Evolutionary conservation across 2,329 filamentous ascomycete genomes (phyloP), one percentile per base, ranked within the genome.

Genomic region (Mollisiaceae sp.): DNA sequence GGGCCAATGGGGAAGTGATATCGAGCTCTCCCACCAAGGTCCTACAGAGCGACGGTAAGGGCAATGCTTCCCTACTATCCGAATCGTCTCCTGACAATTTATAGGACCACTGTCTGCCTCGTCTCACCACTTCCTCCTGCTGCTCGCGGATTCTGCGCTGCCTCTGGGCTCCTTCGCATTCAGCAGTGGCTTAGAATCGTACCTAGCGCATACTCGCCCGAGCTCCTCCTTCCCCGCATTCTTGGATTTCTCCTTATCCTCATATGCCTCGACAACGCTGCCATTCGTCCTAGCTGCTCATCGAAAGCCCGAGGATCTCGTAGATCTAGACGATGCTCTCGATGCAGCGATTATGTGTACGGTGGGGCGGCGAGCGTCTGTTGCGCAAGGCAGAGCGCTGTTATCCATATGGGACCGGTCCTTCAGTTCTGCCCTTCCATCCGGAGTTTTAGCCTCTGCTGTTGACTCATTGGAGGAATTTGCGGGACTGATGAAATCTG

Each of bases 151-250:
- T 81, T 94, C 92, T 1, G 91, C 91, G 15, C 86, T 95, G 2
- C 92, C 92, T 0, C 83, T 95, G 0, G 92, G 92, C 64, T 92
- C 91, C n/a, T 95, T 95, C 79, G 92, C 92, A 73, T 95, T 94
- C 81, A 92, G 89, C 81, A 91, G 87, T 71, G 91, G 91, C 2
- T 85, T 95, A 18, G 92, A 95, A 79, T 94, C 91, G 47, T 94
- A 90, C 77, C 86, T 94, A 20, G 89, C 90, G 3, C 92, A 95
- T 80, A 82, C 82, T 70, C 80, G 78, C 66, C 77, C 76, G 47
- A 67, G 77, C 20, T 74, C 79, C 22, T 82, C 82, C 24, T 91
- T 93, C 77, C 75, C 85, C 52, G 78, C 81, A 55, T 95, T 95
- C 79, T 83, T 95, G 18, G 83, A 85, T 12, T 81, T 91, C 24